Percentiles rank a stretch among this genome's conserved stretches.
Evolutionary conservation across 192 early-diverging fungal species (phyloP).

Genomic region (Linnemannia schmuckeri): DNA sequence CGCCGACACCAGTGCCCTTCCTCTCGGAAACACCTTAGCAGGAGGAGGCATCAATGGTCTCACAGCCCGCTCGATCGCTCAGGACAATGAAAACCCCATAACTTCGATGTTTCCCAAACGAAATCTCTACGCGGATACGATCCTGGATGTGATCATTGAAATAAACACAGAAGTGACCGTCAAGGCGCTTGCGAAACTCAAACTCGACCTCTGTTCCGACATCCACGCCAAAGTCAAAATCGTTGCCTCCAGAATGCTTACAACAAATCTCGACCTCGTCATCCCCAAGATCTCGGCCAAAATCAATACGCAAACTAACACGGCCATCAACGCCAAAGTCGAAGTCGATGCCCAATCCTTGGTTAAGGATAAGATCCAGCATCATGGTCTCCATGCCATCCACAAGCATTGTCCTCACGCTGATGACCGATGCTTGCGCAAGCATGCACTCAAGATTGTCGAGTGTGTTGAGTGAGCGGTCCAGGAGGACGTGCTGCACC

Average conservation of each 20-base stretch:
- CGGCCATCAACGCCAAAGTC: constrained; percentile 22
- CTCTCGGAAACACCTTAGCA: too few species aligned
- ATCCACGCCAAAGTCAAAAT: constrained; percentile 19
- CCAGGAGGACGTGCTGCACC: constrained; percentile 17
- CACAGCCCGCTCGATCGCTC: not conserved
- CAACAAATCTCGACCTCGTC: not conserved
- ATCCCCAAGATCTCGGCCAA: constrained; percentile 13
- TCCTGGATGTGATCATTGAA: constrained; percentile 4
- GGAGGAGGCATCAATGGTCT: not conserved
- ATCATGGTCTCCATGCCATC: not conserved
- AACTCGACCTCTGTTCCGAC: constrained; percentile 24
- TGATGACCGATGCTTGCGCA: constrained; percentile 2
- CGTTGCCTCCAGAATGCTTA: not conserved
- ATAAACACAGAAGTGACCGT: constrained; percentile 23
- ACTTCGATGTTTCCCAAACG: not conserved
- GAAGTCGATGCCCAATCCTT: constrained; percentile 21
- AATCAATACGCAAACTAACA: not conserved
- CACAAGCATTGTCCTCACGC: constrained; percentile 9
- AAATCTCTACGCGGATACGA: not conserved
- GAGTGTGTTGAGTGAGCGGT: constrained; percentile 4
- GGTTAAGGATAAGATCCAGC: constrained; percentile 19
- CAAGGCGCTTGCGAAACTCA: constrained; percentile 25
- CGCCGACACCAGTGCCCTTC: not conserved
- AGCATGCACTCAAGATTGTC: constrained; percentile 16
- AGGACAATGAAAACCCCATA: not conserved